These are phyloP conservation scores for Cercospora zeina DNA, from an alignment of 2,329 filamentous ascomycete species.

Conservation along the genomic window DNA sequence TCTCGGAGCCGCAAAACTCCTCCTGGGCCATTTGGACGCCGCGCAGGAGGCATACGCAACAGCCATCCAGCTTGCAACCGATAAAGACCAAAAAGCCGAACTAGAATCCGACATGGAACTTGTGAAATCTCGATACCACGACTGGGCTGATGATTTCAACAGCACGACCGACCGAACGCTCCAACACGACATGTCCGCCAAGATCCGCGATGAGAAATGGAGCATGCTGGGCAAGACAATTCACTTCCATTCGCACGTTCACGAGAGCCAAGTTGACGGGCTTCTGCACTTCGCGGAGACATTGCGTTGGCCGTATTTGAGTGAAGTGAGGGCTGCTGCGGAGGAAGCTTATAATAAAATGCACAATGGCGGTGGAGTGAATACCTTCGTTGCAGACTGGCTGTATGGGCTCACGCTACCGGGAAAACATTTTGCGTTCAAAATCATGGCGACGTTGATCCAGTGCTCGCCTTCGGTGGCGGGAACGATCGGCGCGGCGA, in stretches of 20 bases:
- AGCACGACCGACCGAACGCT: background rate
- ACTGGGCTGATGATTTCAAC: conserved; percentile 4
- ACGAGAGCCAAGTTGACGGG: conserved; percentile 12
- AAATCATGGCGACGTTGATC: conserved; percentile 8
- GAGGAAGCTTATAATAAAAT: conserved; percentile 3
- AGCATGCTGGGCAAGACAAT: background rate
- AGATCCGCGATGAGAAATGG: background rate
- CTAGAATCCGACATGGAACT: background rate
- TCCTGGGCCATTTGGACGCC: background rate
- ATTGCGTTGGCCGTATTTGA: conserved; percentile 6
- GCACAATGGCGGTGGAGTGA: background rate
- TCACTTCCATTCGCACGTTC: background rate
- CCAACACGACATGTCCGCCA: background rate
- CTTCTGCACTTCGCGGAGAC: background rate
- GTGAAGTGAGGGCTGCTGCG: background rate
- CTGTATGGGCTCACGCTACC: conserved; percentile 5
- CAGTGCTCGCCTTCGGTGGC: conserved; percentile 3
- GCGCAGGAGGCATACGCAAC: background rate
- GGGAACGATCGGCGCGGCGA: background rate
- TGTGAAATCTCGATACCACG: background rate
- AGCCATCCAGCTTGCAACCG: background rate
- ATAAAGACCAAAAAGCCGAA: background rate
- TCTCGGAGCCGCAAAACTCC: background rate
- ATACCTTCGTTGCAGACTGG: background rate
- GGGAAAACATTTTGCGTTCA: conserved; percentile 9